Conservation (phyloP, 1,139 yeast genomes). For the Pichia sp. region DNA sequence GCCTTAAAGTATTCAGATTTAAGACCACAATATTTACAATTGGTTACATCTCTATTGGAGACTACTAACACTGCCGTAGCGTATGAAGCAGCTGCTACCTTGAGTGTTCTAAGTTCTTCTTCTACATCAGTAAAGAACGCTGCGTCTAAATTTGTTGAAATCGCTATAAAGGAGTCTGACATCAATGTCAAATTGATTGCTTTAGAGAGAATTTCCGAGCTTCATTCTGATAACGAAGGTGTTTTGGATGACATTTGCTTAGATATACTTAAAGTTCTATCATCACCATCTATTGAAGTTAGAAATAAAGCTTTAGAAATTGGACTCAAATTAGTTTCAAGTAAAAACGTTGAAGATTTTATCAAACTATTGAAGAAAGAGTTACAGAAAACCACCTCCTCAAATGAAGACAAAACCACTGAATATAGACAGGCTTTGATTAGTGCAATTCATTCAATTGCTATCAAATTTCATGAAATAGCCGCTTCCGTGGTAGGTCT, state of each 20-base stretch:
- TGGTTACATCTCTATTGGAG: constrained; percentile 68
- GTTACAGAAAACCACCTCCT: constrained; percentile 62
- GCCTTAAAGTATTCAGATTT: constrained; percentile 57
- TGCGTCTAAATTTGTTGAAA: constrained; percentile 77
- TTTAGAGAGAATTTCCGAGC: constrained; percentile 73
- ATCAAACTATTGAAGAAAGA: constrained; percentile 89
- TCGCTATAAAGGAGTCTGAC: constrained; percentile 88
- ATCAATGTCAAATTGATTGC: constrained; percentile 91
- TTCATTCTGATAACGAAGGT: constrained; percentile 73
- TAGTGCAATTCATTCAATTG: constrained; percentile 83
- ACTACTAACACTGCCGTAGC: constrained; percentile 68
- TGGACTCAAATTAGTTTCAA: constrained; percentile 68
- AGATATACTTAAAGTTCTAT: constrained; percentile 78
- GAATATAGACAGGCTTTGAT: constrained; percentile 89
- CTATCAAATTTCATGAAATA: constrained; percentile 81
- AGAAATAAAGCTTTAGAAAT: constrained; percentile 82
- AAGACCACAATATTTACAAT: constrained; percentile 62
- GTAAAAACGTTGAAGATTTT: constrained; percentile 91
- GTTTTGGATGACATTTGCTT: constrained; percentile 76
- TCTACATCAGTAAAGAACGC: constrained; percentile 65
- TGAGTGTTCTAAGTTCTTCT: constrained; percentile 64
- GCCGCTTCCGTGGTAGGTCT: constrained; percentile 88
- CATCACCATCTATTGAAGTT: constrained; percentile 85
- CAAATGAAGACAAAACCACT: constrained; percentile 68
- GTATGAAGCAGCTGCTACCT: constrained; percentile 86